Base-by-base conservation (phyloP, 257 asterid genomes). In the Ophiorrhiza pumila region DNA sequence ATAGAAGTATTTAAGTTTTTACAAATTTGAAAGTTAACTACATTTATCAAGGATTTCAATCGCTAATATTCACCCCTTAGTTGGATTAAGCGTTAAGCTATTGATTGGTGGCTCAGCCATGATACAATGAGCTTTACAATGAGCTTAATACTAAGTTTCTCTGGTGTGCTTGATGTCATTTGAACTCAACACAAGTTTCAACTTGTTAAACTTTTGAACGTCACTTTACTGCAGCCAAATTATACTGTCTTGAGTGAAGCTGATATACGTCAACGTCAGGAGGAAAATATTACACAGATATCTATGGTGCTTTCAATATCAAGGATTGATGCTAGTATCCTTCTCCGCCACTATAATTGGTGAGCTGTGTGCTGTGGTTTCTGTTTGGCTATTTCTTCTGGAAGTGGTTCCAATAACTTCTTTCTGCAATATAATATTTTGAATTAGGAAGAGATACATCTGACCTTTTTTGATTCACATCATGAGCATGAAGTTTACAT, bases 281-380 rank as follows among this genome's bases (percentile, higher is more conserved):
- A 88, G 77, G 97, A 89, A 77, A 77, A 76, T 77, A 87, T 93
- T 59, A 80, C 89, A 22, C 89, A 91, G 80, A 75, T 93, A 77
- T 85, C 96, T 32, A 69, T 82, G 9, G 95, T 93, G 77, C 97
- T 93, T 74, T 93, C 98, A 56, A 89, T 93, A 78, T 83, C 98
- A 70, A 83, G 85, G 84, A 89, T 75, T 60, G 97, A 85, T 77
- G 97, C 98, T 71, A 87, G 95, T 74, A 88, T 93, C 80, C 80
- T 93, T 78, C 97, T 93, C 57, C 97, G 93, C 57, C 96, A 86
- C 80, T 91, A 91, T 82, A 90, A 88, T 80, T 93, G 98, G 98
- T 93, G 87, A 78, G 59, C 80, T 67, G 60, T 68, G 73, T 58
- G 62, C 70, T 52, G 71, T 35, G 74, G 50, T 47, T 76, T 82